phyloP scores from a whole-genome alignment of 2,329 filamentous ascomycete species.

The Neofusicoccum kwambonambiense region DNA sequence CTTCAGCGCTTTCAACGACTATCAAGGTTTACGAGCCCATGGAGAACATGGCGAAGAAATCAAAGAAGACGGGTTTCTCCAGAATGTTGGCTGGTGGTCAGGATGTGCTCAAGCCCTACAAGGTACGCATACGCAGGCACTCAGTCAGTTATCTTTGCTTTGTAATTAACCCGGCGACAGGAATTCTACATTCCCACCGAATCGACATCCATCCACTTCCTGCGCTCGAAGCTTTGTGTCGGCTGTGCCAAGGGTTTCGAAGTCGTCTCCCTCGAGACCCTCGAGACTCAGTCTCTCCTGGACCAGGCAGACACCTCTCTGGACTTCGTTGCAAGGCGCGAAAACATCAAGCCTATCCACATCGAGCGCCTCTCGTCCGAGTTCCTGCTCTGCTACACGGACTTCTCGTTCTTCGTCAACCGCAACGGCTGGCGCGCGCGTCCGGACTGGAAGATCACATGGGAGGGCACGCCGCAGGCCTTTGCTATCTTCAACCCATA shows the following conservation, averaged over 20 bases:
- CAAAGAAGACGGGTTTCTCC: constrained; percentile 91
- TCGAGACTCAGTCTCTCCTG: constrained; percentile 95
- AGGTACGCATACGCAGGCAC: constrained; percentile 46
- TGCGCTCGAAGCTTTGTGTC: constrained; percentile 94
- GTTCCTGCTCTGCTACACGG: constrained; percentile 95
- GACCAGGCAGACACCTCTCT: constrained; percentile 97
- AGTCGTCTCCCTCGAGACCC: constrained; percentile 91
- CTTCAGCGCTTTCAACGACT: constrained; percentile 85
- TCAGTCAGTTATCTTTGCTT: not conserved
- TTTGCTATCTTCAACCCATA: constrained; percentile 97
- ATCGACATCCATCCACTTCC: constrained; percentile 96
- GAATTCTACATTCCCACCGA: constrained; percentile 99
- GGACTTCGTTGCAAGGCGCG: constrained; percentile 92
- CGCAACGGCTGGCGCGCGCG: constrained; percentile 95
- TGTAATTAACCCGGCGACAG: constrained; percentile 34
- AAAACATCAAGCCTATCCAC: constrained; percentile 91
- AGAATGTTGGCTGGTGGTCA: constrained; percentile 95
- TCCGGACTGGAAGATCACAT: constrained; percentile 95
- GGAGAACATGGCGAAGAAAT: constrained; percentile 87
- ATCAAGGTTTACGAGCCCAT: constrained; percentile 99
- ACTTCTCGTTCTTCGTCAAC: constrained; percentile 99
- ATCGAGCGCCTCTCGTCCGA: constrained; percentile 97
- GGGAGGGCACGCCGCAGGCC: constrained; percentile 88
- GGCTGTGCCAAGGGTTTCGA: constrained; percentile 95
- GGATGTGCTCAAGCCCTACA: constrained; percentile 93